Base-by-base conservation (phyloP, 2,329 filamentous ascomycete genomes). In the Aphanocladium album region DNA sequence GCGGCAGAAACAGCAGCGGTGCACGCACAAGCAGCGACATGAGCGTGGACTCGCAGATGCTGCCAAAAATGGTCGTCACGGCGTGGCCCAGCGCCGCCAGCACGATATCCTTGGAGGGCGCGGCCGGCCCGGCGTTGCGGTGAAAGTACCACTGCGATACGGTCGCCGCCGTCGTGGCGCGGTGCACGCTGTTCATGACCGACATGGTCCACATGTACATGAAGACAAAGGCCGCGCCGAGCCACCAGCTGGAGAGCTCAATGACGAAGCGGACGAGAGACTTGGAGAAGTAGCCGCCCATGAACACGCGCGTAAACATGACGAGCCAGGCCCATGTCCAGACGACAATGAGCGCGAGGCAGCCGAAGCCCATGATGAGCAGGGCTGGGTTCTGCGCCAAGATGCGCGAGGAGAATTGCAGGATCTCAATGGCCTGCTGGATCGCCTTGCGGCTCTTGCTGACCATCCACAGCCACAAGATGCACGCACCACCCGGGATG, bases 101-200 rank as follows among this genome's bases (percentile, higher is more conserved):
- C 27, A 98, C 91, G 52, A 98, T 89, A 60, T 93, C 88, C 60
- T 83, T 81, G 1, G 91, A 93, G 0, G 90, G 87, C 2, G 92
- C 87, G 9, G 88, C 81, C 5, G 93, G 91, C 12, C 87, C 83
- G 5, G 87, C 86, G 67, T 96, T 89, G 64, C 95, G 91, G 74
- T 98, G 93, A 74, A 98, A 99, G 75, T 99, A 99, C 95, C 95
- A 99, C 74, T 99, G 95, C 45, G 91, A 96, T 25, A 98, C 93
- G 0, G 93, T 96, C 12, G 95, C 95, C 25, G 92, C 93, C 16
- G 93, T 96, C 17, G 93, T 95, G 23, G 91, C 88, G 62, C 95
- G 88, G 73, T 99, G 93, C 23, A 98, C 84, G 19, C 91, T 92
- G 61, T 91, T 89, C 71, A 96, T 87, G 61, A 98, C 85, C 2